Base-by-base conservation (phyloP, 192 early-diverging fungal species). In the Obelidium mucronatum region DNA sequence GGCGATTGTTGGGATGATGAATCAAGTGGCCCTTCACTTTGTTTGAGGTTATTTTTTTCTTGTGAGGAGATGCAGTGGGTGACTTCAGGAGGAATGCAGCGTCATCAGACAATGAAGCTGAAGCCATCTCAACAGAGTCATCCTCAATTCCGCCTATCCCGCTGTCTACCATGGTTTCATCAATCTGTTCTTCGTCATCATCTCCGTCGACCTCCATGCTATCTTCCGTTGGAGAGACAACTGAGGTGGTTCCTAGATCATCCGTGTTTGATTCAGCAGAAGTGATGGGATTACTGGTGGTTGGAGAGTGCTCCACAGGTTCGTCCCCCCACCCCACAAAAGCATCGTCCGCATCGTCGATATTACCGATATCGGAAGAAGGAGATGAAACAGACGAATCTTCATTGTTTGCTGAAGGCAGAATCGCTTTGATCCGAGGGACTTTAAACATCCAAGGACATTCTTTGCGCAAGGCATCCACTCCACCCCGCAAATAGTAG, bases 301-400 rank as follows among this genome's bases (percentile, higher is more conserved):
- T 6, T 15, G 44, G 44, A 19, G 44, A 6, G 8, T 48, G 44
- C 36, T 69, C 67, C 8, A n/a, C 15, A 11, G 67, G 35, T 69
- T 69, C 67, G 52, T 69, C 67, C 1, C 67, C 67, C 67, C 67
- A 69, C 19, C 67, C 67, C n/a, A 69, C 22, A 30, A 69, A 69
- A 52, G 42, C 67, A 24, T 31, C 31, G 26, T 24, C 24, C 11
- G 8, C 24, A 8, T 11, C 24, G 31, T 59, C 24, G 8, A 35
- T 37, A 19, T 30, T n/a, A n/a, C n/a, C n/a, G n/a, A n/a, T n/a
- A n/a, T n/a, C n/a, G n/a, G n/a, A n/a, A n/a, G n/a, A n/a, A n/a
- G n/a, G n/a, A n/a, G n/a, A n/a, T n/a, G n/a, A n/a, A n/a, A n/a
- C n/a, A n/a, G 28, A 4, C 2, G 37, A 37, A 19, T 65, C 34